phyloP scores from a whole-genome alignment of 164 flowering plant species.

The Umbilicus rupestris region DNA sequence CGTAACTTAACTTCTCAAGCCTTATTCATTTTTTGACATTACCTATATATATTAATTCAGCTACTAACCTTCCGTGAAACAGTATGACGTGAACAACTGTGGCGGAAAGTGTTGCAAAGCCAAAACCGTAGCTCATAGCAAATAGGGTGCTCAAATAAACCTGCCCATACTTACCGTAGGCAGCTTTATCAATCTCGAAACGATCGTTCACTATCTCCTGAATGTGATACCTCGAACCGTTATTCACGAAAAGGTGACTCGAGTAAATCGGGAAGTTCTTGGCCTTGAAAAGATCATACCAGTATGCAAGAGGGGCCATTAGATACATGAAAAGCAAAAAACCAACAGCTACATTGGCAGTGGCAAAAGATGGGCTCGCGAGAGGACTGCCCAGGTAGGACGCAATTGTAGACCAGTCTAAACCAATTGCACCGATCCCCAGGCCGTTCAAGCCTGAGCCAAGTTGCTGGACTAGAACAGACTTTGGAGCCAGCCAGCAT shows the following conservation, averaged over 20 bases:
- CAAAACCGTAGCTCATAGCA: constrained; percentile 45
- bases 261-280: constrained; percentile 50
- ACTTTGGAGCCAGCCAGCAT: constrained; percentile 50
- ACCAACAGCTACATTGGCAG: constrained; percentile 48
- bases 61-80: constrained; percentile 40
- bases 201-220: constrained; percentile 14
- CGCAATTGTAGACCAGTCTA: constrained; percentile 48
- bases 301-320: constrained; percentile 38
- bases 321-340: constrained; percentile 44
- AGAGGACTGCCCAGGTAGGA: constrained; percentile 56
- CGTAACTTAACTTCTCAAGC: no score
- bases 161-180: constrained; percentile 27
- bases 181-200: constrained; percentile 27
- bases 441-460: constrained; percentile 51
- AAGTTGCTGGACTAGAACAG: constrained; percentile 42
- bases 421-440: constrained; percentile 45
- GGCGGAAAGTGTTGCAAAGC: constrained; percentile 48
- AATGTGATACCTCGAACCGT: constrained; percentile 29
- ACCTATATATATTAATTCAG: neutral
- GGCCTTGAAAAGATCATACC: constrained; percentile 40
- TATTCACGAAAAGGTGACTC: constrained; percentile 20
- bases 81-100: constrained; percentile 42
- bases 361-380: constrained; percentile 67
- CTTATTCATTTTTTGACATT: neutral
- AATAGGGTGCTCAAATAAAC: constrained; percentile 42